Percentiles rank a stretch among this genome's conserved stretches.
Conservation (phyloP, 1,284 basidiomycete species). For the Pseudozyma hubeiensis region DNA sequence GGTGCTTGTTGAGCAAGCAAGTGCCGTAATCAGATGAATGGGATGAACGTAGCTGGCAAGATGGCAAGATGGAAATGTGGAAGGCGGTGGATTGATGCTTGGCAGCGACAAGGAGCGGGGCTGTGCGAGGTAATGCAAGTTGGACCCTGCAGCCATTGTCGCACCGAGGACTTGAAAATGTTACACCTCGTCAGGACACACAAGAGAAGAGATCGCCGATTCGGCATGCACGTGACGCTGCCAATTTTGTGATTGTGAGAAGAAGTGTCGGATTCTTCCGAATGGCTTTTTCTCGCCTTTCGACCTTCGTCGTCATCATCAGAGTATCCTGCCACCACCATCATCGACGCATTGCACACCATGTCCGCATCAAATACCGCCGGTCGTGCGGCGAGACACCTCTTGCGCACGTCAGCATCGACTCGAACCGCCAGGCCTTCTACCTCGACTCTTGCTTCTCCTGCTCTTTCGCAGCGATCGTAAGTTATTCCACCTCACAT, state of each 20-base stretch:
- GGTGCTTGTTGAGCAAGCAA: background rate
- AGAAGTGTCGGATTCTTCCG: background rate
- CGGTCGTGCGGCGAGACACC: slow-evolving; percentile 19
- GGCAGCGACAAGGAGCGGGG: background rate
- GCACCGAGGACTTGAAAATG: background rate
- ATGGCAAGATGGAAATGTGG: too few relatives aligned
- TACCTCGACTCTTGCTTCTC: slow-evolving; percentile 13
- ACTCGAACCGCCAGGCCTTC: slow-evolving; percentile 9
- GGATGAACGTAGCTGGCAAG: background rate
- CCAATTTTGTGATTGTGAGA: background rate
- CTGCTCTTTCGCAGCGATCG: slow-evolving; percentile 14
- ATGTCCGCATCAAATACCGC: slow-evolving; percentile 32
- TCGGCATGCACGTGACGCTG: slow-evolving; percentile 1
- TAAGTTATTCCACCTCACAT: slow-evolving; percentile 1
- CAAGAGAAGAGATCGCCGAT: slow-evolving; percentile 1
- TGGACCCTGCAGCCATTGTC: too few relatives aligned
- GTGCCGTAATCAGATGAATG: background rate
- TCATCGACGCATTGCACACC: background rate
- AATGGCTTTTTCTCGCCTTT: background rate
- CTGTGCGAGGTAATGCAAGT: background rate
- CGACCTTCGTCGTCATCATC: slow-evolving; percentile 9
- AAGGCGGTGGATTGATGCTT: background rate
- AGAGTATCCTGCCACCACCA: background rate
- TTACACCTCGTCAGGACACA: background rate
- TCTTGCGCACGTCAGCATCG: slow-evolving; percentile 16